Evolutionary conservation across 208 protist species (phyloP), one percentile per base, ranked within the genome.

Genomic region (Leptomonas pyrrhocoris): DNA sequence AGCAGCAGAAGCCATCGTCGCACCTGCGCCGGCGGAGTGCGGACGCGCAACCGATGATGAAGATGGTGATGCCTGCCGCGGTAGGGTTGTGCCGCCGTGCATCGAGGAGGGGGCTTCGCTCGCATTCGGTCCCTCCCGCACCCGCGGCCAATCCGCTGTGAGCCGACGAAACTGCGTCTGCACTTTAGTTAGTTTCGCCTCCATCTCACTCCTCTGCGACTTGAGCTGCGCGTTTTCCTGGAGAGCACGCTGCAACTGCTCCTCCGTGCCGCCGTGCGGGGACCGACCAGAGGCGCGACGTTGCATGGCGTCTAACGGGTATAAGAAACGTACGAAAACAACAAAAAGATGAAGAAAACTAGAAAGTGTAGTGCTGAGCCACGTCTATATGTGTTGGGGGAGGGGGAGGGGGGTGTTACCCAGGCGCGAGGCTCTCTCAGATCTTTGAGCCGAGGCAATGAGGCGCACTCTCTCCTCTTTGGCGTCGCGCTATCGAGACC

Each of bases 81-180:
- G 43, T n/a, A 40, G 30, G 16, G 36, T 12, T 16, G 21, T 31
- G 27, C 19, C 54, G 1, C 19, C 13, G 28, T 16, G n/a, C 34
- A 12, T 11, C 4, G 40, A 13, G 4, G 40, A 23, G 25, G 27
- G 11, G 5, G 23, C 16, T 18, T 23, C 36, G 43, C 11, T 8
- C 2, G 23, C 15, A n/a, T 19, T 21, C 57, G 34, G 36, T 15
- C 46, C 43, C n/a, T 61, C 53, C 43, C 64, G 60, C 8, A 49
- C 45, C 38, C 38, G 79, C 12, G 72, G 60, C 74, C 87, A 76
- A 61, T 96, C 89, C 7, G 69, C 73, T n/a, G 57, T 74, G n/a
- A 96, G 68, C 42, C 80, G 80, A 11, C 81, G 83, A 57, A 94
- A 96, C 76, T 96, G 85, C 30, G 84, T 86, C 64, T 89, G 81